Percentiles rank a stretch among this genome's conserved stretches.
Conservation (phyloP, 345 rosid genomes). For the Lepidium aucheri region DNA sequence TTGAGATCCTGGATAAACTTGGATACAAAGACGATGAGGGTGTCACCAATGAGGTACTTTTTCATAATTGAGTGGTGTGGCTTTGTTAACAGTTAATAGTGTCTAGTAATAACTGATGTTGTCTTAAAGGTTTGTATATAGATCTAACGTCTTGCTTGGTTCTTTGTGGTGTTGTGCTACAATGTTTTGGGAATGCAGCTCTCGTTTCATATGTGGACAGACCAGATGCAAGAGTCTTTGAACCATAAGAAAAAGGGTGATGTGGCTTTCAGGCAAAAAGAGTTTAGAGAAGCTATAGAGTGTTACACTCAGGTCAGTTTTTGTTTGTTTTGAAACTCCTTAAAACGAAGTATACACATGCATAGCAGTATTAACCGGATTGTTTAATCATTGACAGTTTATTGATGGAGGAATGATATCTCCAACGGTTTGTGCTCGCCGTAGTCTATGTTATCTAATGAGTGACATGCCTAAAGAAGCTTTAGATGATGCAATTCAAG, state of each 20-base stretch:
- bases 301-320: slow-evolving; percentile 65
- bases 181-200: slow-evolving; percentile 47
- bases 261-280: slow-evolving; percentile 72
- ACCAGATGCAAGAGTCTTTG: slow-evolving; percentile 89
- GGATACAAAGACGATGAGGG: slow-evolving; percentile 95
- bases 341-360: neutral
- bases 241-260: slow-evolving; percentile 90
- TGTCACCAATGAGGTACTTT: slow-evolving; percentile 66
- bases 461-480: slow-evolving; percentile 74
- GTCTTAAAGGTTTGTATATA: slow-evolving; percentile 27
- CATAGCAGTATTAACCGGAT: neutral
- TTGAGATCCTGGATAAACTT: slow-evolving; percentile 72
- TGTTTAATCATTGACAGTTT: slow-evolving; percentile 42
- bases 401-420: slow-evolving; percentile 79
- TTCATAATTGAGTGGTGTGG: slow-evolving; percentile 26
- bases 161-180: neutral
- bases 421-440: slow-evolving; percentile 75
- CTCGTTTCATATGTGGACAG: slow-evolving; percentile 89
- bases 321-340: neutral
- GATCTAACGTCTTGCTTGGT: neutral
- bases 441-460: slow-evolving; percentile 76
- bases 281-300: slow-evolving; percentile 62
- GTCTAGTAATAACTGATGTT: slow-evolving; percentile 47
- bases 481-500: slow-evolving; percentile 66
- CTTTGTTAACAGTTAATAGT: slow-evolving; percentile 37